Base-by-base conservation (phyloP, 2,329 filamentous ascomycete species). In the Colletotrichum noveboracense region DNA sequence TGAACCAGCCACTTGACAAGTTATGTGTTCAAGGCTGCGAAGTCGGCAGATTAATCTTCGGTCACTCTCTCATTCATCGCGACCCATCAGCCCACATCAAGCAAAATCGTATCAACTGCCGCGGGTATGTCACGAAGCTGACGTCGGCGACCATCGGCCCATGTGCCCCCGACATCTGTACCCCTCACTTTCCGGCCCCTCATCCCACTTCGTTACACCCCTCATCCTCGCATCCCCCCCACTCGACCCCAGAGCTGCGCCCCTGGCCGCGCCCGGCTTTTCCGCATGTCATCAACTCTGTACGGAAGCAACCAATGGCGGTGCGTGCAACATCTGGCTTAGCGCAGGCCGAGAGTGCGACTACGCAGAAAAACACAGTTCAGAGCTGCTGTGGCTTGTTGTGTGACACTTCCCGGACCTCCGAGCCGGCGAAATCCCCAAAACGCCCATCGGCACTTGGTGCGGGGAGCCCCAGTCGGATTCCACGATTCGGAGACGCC, bases 321-420 rank as follows among this genome's bases (percentile, higher is more conserved):
- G 5, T 43, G 52, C 14, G 6, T 30, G 30, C 18, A 9, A 43
- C 6, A 24, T 13, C 43, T 52, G 62, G 13, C 24, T 48, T 66
- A 66, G 62, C 62, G 24, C 21, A 48, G 16, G 36, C 36, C 36
- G 36, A 43, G 16, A n/a, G 38, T n/a, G 26, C 21, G 7, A 24
- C 4, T n/a, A 6, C 43, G 43, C 43, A 52, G 43, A 21, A 21
- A 21, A 58, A 68, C 30, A 56, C 48, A 55, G 21, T 67, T 56
- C 16, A 52, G n/a, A 21, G 43, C 12, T 52, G 18, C n/a, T 38
- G 48, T 68, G 66, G 66, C 52, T 70, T 16, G 5, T 43, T 34
- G 55, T n/a, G 9, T n/a, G 43, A 21, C 43, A 68, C 64, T 68
- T 68, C 43, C 70, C 73, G 73, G 73, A 75, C 70, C 70, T 75